Evolutionary conservation across 176 grass and related monocot species (phyloP), one percentile per base, ranked within the genome.

Genomic region (Oryza australiensis): DNA sequence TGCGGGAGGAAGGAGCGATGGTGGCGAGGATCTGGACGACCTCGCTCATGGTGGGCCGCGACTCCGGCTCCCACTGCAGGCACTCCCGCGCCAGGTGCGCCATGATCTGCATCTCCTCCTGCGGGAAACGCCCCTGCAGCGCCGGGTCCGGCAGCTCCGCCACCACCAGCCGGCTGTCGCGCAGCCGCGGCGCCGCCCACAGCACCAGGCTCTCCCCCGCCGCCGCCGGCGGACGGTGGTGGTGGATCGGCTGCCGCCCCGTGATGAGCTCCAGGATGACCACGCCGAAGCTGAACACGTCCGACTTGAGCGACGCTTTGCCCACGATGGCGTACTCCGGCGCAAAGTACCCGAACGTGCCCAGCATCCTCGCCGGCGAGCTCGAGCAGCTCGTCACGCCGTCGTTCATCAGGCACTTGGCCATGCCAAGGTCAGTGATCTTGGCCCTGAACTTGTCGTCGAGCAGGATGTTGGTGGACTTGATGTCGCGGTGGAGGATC

Each of bases 391-490:
- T 99, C 20, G 89, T 82, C 66, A 93, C 83, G 73, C 94, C 96
- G 74, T 99, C 96, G 45, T 90, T 80, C 91, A 90, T 73, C 16
- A 99, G 93, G 86, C 87, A 81, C 72, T 99, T 99, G 35, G 96
- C 96, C 96, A 99, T 99, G 70, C 96, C 93, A 34, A 99, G 92
- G 77, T 99, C 96, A 3, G 93, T 93, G 92, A 99, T 99, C 93
- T 97, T 97, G 82, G 93, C 92, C 43, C 75, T 85, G 84, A 84
- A 87, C 82, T 79, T 80, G 68, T 88, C 90, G 10, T 98, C 96
- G 60, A 98, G 86, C 20, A 98, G 90, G 82, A 98, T 98, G 89
- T 98, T 98, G 63, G 89, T 93, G 23, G 93, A 95, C 87, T 98
- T 98, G 88, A 98, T 93, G 86, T 98, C 96, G 1, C 96, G 88